Percentiles rank a stretch among this genome's conserved stretches.
phyloP scores from a whole-genome alignment of 257 asterid species.

The Vinca minor region DNA sequence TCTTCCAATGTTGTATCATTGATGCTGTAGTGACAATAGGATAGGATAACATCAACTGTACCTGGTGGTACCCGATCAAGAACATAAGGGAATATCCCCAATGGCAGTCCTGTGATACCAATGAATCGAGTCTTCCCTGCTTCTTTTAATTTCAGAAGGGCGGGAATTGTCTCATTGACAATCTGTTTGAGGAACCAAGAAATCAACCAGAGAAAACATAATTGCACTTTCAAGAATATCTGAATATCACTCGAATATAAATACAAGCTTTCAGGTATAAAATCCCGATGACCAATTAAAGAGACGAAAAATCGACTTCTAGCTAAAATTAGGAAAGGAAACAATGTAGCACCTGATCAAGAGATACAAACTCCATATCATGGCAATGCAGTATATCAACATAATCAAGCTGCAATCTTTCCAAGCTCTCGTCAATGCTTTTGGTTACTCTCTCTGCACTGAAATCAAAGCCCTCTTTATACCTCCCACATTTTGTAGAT shows the following conservation, averaged over 20 bases:
- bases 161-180: constrained; percentile 91
- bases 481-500: constrained; percentile 93
- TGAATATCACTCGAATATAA: background rate
- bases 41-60: constrained; percentile 73
- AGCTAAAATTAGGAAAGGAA: background rate
- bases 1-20: constrained; percentile 72
- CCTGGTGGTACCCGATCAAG: constrained; percentile 79
- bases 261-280: background rate
- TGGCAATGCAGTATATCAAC: constrained; percentile 91
- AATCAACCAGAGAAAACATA: constrained; percentile 13
- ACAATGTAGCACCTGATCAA: constrained; percentile 61
- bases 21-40: constrained; percentile 85
- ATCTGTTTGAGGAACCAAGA: constrained; percentile 41
- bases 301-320: too few relatives aligned
- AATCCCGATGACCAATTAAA: background rate
- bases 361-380: constrained; percentile 90
- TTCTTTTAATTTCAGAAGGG: constrained; percentile 65
- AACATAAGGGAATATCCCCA: constrained; percentile 63
- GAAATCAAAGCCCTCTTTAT: constrained; percentile 84
- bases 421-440: constrained; percentile 92
- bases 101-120: constrained; percentile 92
- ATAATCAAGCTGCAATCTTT: constrained; percentile 92
- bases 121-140: constrained; percentile 80
- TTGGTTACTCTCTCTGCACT: constrained; percentile 89
- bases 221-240: background rate